A percentile compares a stretch with the other conserved stretches of the same genome.
Evolutionary conservation across 495 filamentous ascomycete species (phyloP).

Genomic region (Talaromyces stipitatus): DNA sequence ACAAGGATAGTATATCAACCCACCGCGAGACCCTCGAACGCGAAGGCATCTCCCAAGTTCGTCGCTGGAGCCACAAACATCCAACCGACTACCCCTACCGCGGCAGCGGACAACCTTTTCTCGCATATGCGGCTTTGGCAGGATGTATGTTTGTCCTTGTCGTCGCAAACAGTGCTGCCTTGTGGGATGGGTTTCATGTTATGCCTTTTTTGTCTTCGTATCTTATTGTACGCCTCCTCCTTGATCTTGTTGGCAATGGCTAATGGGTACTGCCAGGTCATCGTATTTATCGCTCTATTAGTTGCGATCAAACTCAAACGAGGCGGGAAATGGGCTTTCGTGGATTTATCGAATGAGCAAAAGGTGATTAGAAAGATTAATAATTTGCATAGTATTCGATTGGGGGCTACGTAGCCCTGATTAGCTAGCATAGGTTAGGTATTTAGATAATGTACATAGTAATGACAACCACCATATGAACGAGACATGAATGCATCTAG

Average conservation of each 20-base stretch:
- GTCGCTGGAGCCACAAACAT: slow-evolving; percentile 18
- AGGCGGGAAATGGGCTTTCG: slow-evolving; percentile 9
- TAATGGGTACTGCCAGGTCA: background rate
- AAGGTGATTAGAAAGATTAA: slow-evolving; percentile 6
- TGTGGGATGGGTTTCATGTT: slow-evolving; percentile 27
- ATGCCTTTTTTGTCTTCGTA: slow-evolving; percentile 29
- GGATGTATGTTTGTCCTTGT: slow-evolving; percentile 32
- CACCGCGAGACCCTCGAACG: slow-evolving; percentile 18
- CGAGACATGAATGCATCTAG: background rate
- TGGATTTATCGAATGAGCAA: slow-evolving; percentile 8
- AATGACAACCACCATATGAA: background rate
- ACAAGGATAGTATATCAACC: slow-evolving; percentile 15
- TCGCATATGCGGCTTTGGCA: slow-evolving; percentile 25
- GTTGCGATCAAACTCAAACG: slow-evolving; percentile 2
- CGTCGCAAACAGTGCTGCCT: slow-evolving; percentile 26
- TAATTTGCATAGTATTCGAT: slow-evolving; percentile 4
- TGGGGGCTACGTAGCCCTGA: background rate
- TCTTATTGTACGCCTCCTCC: slow-evolving; percentile 22
- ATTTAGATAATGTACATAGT: background rate
- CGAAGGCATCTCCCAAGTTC: slow-evolving; percentile 14
- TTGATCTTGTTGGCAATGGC: background rate
- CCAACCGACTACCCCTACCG: slow-evolving; percentile 30
- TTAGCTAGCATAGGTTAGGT: background rate
- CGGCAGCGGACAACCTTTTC: slow-evolving; percentile 32
- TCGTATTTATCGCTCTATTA: background rate